Evolutionary conservation across 2,329 filamentous ascomycete genomes (phyloP).

Genomic region (Sarocladium kiliense): DNA sequence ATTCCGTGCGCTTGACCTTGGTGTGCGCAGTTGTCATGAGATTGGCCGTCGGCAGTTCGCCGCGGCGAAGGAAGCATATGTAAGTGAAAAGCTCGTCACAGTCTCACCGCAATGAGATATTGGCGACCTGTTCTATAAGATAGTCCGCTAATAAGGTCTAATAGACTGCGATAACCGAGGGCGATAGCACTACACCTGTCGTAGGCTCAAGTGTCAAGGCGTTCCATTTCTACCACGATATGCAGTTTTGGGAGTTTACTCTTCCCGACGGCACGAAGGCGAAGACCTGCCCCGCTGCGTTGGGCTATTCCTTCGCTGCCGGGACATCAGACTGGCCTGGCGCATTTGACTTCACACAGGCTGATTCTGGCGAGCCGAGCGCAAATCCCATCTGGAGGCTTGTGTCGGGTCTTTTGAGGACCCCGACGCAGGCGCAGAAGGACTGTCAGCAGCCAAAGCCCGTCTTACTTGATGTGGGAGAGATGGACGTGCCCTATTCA

Average conservation of each 20-base stretch:
- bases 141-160: too few species aligned
- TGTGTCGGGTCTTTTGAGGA: conserved; percentile 67
- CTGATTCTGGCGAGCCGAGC: conserved; percentile 64
- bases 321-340: conserved; percentile 91
- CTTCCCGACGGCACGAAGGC: conserved; percentile 68
- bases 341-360: conserved; percentile 89
- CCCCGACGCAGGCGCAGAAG: conserved; percentile 63
- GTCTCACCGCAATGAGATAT: too few species aligned
- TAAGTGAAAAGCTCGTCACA: conserved; percentile 17
- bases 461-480: conserved; percentile 82
- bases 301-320: conserved; percentile 90
- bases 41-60: conserved; percentile 68
- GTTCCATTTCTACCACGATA: conserved; percentile 81
- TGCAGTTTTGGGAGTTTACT: conserved; percentile 68
- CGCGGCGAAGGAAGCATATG: conserved; percentile 44
- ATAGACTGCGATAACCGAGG: too few species aligned
- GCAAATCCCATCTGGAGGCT: conserved; percentile 72
- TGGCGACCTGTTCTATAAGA: too few species aligned
- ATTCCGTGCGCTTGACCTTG: conserved; percentile 63
- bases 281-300: conserved; percentile 75
- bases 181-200: conserved; percentile 48
- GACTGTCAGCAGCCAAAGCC: conserved; percentile 78
- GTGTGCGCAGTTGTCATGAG: conserved; percentile 69
- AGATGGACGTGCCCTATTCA: conserved; percentile 69
- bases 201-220: conserved; percentile 65